Percentiles rank a stretch among this genome's conserved stretches.
Conservation (phyloP, 306 rosid species). For the Inga leiocalycina region DNA sequence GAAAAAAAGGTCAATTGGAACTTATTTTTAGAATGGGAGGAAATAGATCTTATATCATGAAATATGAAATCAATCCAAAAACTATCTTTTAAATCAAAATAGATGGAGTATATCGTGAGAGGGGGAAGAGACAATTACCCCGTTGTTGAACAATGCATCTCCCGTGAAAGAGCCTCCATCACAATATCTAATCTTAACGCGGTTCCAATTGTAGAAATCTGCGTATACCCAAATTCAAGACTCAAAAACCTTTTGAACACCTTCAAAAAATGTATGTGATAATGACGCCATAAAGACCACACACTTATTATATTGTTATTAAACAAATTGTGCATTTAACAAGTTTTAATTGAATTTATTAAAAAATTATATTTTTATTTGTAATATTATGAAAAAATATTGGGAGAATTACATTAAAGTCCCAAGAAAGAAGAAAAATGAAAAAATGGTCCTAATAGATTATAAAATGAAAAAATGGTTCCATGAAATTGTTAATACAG, state of each 20-base stretch:
- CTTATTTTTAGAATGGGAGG: too few species aligned
- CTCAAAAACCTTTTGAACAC: neutral
- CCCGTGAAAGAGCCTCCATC: slow-evolving; percentile 97
- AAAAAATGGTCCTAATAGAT: too few species aligned
- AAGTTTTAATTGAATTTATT: neutral
- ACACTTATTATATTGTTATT: neutral
- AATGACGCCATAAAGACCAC: neutral
- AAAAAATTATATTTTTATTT: neutral
- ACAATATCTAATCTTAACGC: slow-evolving; percentile 92
- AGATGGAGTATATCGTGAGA: neutral
- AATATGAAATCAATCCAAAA: neutral
- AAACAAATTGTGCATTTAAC: neutral
- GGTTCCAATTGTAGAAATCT: slow-evolving; percentile 99
- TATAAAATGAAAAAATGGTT: too few species aligned
- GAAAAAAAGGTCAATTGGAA: accelerated
- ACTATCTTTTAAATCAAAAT: neutral
- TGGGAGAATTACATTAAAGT: too few species aligned
- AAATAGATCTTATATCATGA: neutral
- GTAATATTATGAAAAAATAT: neutral
- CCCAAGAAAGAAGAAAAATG: too few species aligned
- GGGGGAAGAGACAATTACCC: slow-evolving; percentile 58
- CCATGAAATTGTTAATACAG: too few species aligned
- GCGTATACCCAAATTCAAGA: slow-evolving; percentile 34
- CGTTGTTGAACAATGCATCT: slow-evolving; percentile 56
- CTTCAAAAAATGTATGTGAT: neutral